phyloP scores from a whole-genome alignment of 371 early-diverging fungal genomes.

The Syncephalastrum racemosum region DNA sequence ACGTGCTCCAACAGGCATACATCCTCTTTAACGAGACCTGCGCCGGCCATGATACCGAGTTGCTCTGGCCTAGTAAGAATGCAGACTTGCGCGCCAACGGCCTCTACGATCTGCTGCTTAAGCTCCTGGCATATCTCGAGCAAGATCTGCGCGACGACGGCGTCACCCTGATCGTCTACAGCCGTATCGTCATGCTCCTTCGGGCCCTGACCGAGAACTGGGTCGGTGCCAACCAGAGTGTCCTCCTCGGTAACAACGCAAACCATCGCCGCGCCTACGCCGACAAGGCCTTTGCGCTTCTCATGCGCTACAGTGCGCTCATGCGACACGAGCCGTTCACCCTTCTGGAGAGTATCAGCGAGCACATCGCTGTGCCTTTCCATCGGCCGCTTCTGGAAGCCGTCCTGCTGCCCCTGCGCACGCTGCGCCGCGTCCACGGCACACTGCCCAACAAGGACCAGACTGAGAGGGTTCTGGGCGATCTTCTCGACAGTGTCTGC shows the following conservation, averaged over 20 bases:
- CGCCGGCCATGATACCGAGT: slow-evolving; percentile 26
- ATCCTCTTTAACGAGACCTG: slow-evolving; percentile 34
- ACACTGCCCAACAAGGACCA: slow-evolving; percentile 9
- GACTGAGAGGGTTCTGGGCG: slow-evolving; percentile 5
- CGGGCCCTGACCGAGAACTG: slow-evolving; percentile 46
- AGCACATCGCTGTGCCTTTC: slow-evolving; percentile 25
- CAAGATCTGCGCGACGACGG: slow-evolving; percentile 25
- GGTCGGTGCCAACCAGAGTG: slow-evolving; percentile 22
- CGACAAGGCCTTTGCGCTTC: slow-evolving; percentile 22
- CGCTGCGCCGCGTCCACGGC: slow-evolving; percentile 23
- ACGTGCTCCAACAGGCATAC: slow-evolving; percentile 34
- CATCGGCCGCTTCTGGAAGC: slow-evolving; percentile 44
- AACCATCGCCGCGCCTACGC: slow-evolving; percentile 21
- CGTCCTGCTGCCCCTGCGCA: slow-evolving; percentile 30
- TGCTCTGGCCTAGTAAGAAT: slow-evolving; percentile 34
- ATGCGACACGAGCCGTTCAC: slow-evolving; percentile 37
- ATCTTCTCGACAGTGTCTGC: slow-evolving; percentile 23
- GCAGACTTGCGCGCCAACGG: slow-evolving; percentile 3
- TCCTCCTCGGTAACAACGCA: slow-evolving; percentile 15
- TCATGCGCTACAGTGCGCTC: slow-evolving; percentile 23
- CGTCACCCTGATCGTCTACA: slow-evolving; percentile 29
- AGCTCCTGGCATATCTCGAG: slow-evolving; percentile 18
- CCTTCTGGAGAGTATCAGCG: slow-evolving; percentile 27
- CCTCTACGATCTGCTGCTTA: slow-evolving; percentile 25
- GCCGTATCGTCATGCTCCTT: slow-evolving; percentile 27